Percentiles rank a stretch among this genome's conserved stretches.
These are phyloP conservation scores for Suillus occidentalis DNA, from an alignment of 768 basidiomycete genomes.

Conservation along the genomic window DNA sequence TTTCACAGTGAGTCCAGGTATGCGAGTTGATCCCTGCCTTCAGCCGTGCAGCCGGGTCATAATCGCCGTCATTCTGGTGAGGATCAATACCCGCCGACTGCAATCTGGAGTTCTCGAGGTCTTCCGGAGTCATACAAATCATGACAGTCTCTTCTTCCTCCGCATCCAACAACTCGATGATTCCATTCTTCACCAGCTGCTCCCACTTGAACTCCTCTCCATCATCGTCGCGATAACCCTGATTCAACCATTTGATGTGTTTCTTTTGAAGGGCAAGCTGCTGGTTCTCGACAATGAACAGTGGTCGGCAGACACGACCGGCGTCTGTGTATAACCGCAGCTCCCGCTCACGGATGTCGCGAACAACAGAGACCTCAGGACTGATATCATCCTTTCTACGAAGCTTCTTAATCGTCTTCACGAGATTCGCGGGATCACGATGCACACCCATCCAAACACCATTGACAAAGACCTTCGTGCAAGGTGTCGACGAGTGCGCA, in stretches of 20 bases:
- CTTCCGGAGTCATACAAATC: conserved; percentile 99
- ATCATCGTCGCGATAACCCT: conserved; percentile 58
- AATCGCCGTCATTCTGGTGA: conserved; percentile 63
- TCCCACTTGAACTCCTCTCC: conserved; percentile 76
- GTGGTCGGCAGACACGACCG: conserved; percentile 92
- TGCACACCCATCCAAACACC: conserved; percentile 99
- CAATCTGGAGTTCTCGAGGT: conserved; percentile 81
- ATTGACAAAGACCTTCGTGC: conserved; percentile 98
- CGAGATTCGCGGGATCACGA: conserved; percentile 88
- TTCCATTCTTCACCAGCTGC: conserved; percentile 78
- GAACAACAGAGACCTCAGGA: conserved; percentile 94
- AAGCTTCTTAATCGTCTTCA: conserved; percentile 90
- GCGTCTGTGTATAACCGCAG: conserved; percentile 94
- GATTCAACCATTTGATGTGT: conserved; percentile 72
- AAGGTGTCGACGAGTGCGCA: conserved; percentile 76
- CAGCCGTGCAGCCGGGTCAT: conserved; percentile 84
- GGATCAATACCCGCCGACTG: conserved; percentile 60
- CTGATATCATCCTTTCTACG: conserved; percentile 94
- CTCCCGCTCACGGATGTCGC: conserved; percentile 96
- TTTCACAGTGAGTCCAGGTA: conserved; percentile 98
- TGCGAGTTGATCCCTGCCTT: conserved; percentile 85
- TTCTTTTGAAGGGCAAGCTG: conserved; percentile 81
- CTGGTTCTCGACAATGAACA: conserved; percentile 96
- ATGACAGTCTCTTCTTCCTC: conserved; percentile 99
- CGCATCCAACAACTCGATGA: conserved; percentile 93